Evolutionary conservation across 257 asterid species (phyloP).

Genomic region (Paulownia fortunei): DNA sequence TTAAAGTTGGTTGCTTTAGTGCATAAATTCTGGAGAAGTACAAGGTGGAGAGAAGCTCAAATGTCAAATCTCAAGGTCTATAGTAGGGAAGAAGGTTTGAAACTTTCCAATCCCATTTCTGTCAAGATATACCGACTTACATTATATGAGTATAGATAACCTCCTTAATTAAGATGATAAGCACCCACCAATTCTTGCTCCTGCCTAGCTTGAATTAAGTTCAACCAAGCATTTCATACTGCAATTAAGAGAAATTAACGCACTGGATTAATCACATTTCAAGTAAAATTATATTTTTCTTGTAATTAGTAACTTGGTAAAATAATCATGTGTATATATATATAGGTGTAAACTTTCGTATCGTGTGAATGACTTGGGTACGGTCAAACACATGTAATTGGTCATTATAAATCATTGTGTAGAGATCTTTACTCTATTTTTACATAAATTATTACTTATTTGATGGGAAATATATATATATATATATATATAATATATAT

Average conservation of each 20-base stretch:
- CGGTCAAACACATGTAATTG: too few relatives aligned
- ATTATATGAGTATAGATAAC: background rate
- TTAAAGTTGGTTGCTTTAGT: background rate
- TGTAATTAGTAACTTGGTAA: too few relatives aligned
- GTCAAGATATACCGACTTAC: background rate
- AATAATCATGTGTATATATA: too few relatives aligned
- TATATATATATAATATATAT: too few relatives aligned
- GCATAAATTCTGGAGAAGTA: background rate
- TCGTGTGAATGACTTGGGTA: too few relatives aligned
- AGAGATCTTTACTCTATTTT: too few relatives aligned
- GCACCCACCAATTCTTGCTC: background rate
- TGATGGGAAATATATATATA: too few relatives aligned
- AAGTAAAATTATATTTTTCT: too few relatives aligned
- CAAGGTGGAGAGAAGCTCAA: background rate
- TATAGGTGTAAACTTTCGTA: too few relatives aligned
- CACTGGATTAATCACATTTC: too few relatives aligned
- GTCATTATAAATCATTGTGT: too few relatives aligned
- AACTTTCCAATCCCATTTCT: background rate
- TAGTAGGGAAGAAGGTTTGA: background rate
- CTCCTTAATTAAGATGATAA: background rate
- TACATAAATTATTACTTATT: too few relatives aligned
- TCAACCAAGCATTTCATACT: background rate
- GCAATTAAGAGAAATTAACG: background rate
- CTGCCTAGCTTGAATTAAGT: background rate
- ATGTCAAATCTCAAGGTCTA: background rate